Evolutionary conservation across 1,284 basidiomycete genomes (phyloP), one percentile per base, ranked within the genome.

Genomic region (Leccinum pachyderme): DNA sequence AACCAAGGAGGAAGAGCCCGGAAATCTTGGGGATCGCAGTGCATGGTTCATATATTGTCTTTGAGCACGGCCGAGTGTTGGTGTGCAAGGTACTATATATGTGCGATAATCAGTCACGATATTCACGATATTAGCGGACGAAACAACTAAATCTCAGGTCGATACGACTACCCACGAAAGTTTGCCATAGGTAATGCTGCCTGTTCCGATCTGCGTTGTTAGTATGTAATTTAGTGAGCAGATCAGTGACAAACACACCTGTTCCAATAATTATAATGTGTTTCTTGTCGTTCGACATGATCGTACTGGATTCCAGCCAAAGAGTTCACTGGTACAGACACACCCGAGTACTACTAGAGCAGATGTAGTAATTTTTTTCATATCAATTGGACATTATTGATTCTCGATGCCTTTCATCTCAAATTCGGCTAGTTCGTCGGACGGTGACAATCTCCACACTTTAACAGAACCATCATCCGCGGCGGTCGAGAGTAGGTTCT

Each of bases 401-500:
- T 29, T 29, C 27, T 28, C 28, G 45, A 6, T n/a, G 22, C 5
- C 25, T 4, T 45, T n/a, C 15, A 45, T 45, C 43, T 45, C 13
- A 47, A 28, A 12, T 31, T 47, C 22, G 31, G 24, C 47, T n/a
- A 24, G 31, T 32, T 7, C 18, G 46, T 43, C 25, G 15, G 15
- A 15, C 5, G 58, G 29, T 11, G 35, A 52, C 25, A 77, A 53
- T 54, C 59, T 73, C 93, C 91, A 95, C 35, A 94, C 77, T 61
- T 79, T 82, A 35, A 87, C 78, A 25, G 75, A 68, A 5, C 89
- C 88, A 65, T 95, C 93, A 61, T 95, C 93, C 1, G 88, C 92
- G 0, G 86, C 81, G 6, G 86, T 91, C 0, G 89, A 89, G 4
- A 95, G 74, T 4, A 93, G 55, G 61, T 86, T 76, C 59, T 83